These are phyloP conservation scores for Diaporthe sp. DNA, from an alignment of 2,329 filamentous ascomycete genomes.

Conservation along the genomic window DNA sequence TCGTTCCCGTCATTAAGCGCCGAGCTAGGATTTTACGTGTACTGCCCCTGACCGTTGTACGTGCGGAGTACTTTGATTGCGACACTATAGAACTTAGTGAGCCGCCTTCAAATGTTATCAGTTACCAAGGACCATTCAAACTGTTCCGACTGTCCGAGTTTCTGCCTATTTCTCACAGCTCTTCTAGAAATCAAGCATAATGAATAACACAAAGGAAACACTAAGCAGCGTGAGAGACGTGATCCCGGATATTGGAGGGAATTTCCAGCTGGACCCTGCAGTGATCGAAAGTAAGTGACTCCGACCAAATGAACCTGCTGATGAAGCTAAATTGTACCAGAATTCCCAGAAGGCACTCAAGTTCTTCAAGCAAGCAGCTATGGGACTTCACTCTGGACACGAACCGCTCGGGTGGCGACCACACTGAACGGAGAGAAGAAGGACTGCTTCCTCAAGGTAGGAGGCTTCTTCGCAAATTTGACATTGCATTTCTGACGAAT, in stretches of 20 bases:
- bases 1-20: neutral
- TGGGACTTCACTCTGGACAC: neutral
- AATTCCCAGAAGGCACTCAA: neutral
- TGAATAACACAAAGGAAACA: slow-evolving; percentile 1
- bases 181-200: neutral
- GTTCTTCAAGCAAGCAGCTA: neutral
- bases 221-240: neutral
- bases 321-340: neutral
- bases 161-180: no score
- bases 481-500: neutral
- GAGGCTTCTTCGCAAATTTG: no score
- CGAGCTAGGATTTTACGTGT: neutral
- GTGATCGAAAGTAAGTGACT: neutral
- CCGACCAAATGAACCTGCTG: no score
- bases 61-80: neutral
- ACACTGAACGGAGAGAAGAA: neutral
- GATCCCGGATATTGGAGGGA: neutral
- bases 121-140: neutral
- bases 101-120: no score
- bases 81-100: neutral
- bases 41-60: neutral
- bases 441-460: neutral
- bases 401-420: slow-evolving; percentile 1
- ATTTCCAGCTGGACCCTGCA: neutral
- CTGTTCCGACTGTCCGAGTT: neutral